Percentiles rank a stretch among this genome's conserved stretches.
Evolutionary conservation across 140 eudicot genomes (phyloP).

Genomic region (Anethum foeniculum): DNA sequence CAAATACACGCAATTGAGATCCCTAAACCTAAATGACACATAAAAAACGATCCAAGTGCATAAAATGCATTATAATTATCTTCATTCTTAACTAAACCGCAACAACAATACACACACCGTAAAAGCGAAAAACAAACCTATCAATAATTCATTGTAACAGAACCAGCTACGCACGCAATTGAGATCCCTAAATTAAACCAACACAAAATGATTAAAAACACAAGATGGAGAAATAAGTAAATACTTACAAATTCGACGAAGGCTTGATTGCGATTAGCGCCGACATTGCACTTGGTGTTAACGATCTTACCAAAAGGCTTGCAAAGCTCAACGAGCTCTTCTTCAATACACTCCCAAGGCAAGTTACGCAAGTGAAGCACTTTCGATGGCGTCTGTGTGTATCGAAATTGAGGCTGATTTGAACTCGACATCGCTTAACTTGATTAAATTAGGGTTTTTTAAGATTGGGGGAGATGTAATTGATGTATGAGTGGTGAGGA

Average conservation of each 20-base stretch:
- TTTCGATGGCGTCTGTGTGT: constrained; percentile 65
- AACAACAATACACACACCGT: neutral
- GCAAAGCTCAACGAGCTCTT: constrained; percentile 57
- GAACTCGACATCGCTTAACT: constrained; percentile 31
- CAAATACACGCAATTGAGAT: neutral
- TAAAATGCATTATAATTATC: neutral
- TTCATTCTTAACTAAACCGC: neutral
- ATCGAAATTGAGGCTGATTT: constrained; percentile 53
- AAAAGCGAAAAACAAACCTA: neutral
- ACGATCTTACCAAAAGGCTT: constrained; percentile 65
- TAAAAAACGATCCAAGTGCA: neutral
- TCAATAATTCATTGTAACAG: neutral
- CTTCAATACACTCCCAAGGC: constrained; percentile 64
- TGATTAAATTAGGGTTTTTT: neutral
- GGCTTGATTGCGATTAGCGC: constrained; percentile 64
- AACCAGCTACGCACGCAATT: neutral
- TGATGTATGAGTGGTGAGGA: neutral
- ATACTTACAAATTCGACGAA: constrained; percentile 53
- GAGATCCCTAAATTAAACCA: neutral
- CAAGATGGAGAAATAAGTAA: neutral
- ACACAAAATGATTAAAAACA: neutral
- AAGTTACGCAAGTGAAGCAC: constrained; percentile 62
- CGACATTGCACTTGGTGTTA: constrained; percentile 67
- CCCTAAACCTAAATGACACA: neutral
- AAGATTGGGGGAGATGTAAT: neutral